A percentile compares a stretch with the other conserved stretches of the same genome.
Conservation (phyloP, 176 grass and related monocot genomes). For the Microstegium vimineum region DNA sequence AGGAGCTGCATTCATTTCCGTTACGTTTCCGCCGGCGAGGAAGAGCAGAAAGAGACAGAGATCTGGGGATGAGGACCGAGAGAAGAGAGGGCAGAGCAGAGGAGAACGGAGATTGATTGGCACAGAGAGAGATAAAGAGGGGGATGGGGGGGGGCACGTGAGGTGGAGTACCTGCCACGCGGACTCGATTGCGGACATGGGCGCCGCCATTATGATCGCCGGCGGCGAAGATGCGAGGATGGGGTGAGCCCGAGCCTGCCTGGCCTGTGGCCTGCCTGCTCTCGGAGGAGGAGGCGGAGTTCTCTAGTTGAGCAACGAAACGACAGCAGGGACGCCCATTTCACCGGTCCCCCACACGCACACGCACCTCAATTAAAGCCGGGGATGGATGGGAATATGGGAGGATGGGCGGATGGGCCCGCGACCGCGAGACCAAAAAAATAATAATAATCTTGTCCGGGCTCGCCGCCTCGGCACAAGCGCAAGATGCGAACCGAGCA, state of each 20-base stretch:
- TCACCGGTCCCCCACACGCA: not conserved
- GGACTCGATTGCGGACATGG: slow-evolving; percentile 43
- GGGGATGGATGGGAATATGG: too few species aligned
- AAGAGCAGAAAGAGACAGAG: not conserved
- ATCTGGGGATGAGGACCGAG: not conserved
- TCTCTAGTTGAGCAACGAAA: not conserved
- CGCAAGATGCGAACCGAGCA: not conserved
- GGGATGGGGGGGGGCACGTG: not conserved
- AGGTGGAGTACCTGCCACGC: slow-evolving; percentile 48
- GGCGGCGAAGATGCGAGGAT: not conserved
- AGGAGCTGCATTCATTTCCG: slow-evolving; percentile 41
- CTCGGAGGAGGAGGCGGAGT: not conserved
- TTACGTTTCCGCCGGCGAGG: not conserved
- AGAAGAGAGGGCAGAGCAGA: not conserved
- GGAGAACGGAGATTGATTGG: not conserved
- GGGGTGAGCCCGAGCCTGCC: not conserved
- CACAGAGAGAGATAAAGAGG: not conserved
- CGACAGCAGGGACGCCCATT: too few species aligned
- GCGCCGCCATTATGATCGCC: slow-evolving; percentile 27
- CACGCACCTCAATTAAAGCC: not conserved
- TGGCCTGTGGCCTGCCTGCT: not conserved
- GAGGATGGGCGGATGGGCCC: too few species aligned
- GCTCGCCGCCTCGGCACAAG: not conserved
- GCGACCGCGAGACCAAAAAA: not conserved
- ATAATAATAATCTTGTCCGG: too few species aligned